Percentiles rank a stretch among this genome's conserved stretches.
Conservation (phyloP, 495 filamentous ascomycete genomes). For the Umbilicaria muhlenbergii region DNA sequence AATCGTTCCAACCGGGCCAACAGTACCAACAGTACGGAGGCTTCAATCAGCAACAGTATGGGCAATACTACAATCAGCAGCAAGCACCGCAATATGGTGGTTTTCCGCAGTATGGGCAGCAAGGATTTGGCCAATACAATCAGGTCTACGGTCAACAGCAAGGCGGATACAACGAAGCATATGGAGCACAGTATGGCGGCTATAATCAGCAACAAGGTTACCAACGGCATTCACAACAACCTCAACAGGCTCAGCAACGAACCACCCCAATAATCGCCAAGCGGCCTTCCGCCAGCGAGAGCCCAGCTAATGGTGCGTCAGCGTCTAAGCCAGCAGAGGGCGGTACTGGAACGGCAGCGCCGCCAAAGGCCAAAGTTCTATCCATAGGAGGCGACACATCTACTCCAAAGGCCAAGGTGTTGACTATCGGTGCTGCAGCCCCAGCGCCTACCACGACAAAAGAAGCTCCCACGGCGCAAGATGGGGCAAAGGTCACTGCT, state of each 20-base stretch:
- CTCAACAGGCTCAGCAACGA: constrained; percentile 36
- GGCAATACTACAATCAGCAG: constrained; percentile 28
- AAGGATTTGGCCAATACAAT: constrained; percentile 38
- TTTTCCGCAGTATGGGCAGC: constrained; percentile 39
- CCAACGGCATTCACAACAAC: constrained; percentile 36
- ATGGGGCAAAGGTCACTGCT: constrained; percentile 57
- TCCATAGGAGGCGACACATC: constrained; percentile 38
- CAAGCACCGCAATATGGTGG: constrained; percentile 44
- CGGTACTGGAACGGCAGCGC: constrained; percentile 25
- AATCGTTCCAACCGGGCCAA: constrained; percentile 65
- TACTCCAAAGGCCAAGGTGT: constrained; percentile 48
- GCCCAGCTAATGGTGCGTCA: constrained; percentile 20
- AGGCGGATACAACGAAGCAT: constrained; percentile 43
- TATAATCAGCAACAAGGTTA: constrained; percentile 30
- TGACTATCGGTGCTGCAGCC: constrained; percentile 42
- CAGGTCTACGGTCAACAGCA: constrained; percentile 27
- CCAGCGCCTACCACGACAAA: constrained; percentile 29
- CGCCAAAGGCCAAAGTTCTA: constrained; percentile 55
- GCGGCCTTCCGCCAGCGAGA: constrained; percentile 28
- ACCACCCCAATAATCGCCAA: constrained; percentile 53
- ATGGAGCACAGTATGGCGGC: constrained; percentile 37
- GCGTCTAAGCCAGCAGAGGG: constrained; percentile 10
- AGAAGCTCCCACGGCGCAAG: constrained; percentile 37
- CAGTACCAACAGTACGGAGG: constrained; percentile 34
- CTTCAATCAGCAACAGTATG: constrained; percentile 30